phyloP scores from a whole-genome alignment of 2,329 filamentous ascomycete genomes.

The Scedosporium dehoogii region DNA sequence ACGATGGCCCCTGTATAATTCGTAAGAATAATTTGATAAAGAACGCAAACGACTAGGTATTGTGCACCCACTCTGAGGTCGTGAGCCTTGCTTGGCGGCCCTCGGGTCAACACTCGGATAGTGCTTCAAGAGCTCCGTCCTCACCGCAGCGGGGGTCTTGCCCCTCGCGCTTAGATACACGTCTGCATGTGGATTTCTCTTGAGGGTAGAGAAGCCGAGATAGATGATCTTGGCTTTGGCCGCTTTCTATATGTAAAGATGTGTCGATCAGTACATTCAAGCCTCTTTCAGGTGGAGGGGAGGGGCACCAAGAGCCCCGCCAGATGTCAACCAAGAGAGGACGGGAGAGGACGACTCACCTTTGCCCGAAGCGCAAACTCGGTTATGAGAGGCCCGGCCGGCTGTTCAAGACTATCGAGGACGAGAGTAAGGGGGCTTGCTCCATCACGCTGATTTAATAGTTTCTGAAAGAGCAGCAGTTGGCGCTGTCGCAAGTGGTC shows the following conservation, averaged over 20 bases:
- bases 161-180: constrained; percentile 55
- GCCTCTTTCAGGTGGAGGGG: background rate
- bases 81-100: constrained; percentile 19
- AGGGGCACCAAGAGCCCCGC: constrained; percentile 23
- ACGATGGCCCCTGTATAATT: constrained; percentile 55
- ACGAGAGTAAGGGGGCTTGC: constrained; percentile 81
- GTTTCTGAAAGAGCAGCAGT: constrained; percentile 70
- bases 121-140: constrained; percentile 48
- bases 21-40: constrained; percentile 8
- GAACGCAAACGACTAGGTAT: constrained; percentile 1
- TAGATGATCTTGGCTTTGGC: constrained; percentile 62
- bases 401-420: constrained; percentile 77
- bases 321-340: background rate
- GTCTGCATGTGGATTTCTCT: constrained; percentile 54
- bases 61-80: constrained; percentile 3
- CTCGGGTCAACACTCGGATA: constrained; percentile 20
- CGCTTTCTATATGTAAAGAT: background rate
- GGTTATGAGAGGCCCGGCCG: constrained; percentile 55
- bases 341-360: constrained; percentile 29
- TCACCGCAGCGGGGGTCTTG: constrained; percentile 46
- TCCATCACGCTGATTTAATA: constrained; percentile 68
- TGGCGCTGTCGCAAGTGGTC: constrained; percentile 74
- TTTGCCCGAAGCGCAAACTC: constrained; percentile 71
- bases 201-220: constrained; percentile 67
- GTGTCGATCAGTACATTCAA: background rate